These are phyloP conservation scores for Apiospora saccharicola DNA, from an alignment of 2,329 filamentous ascomycete species.

Conservation along the genomic window DNA sequence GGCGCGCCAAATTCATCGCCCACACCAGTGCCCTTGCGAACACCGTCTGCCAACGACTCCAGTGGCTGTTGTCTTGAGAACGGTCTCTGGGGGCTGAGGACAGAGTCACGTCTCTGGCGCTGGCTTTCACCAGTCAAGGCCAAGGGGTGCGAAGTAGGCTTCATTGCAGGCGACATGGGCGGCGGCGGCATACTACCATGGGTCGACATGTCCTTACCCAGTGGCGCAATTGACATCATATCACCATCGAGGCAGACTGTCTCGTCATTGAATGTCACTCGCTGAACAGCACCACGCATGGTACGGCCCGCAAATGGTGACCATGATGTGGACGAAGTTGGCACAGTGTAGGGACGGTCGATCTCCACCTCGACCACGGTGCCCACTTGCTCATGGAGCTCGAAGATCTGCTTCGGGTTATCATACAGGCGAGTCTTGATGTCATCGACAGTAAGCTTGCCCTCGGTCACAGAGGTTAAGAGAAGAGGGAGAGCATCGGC, in stretches of 20 bases:
- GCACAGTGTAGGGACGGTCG: slow-evolving; percentile 71
- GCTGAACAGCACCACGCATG: slow-evolving; percentile 74
- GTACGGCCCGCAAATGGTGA: slow-evolving; percentile 75
- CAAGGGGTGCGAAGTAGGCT: slow-evolving; percentile 53
- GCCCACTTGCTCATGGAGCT: slow-evolving; percentile 80
- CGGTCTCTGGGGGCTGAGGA: slow-evolving; percentile 45
- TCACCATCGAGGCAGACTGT: slow-evolving; percentile 79
- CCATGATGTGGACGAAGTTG: slow-evolving; percentile 59
- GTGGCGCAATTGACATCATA: slow-evolving; percentile 60
- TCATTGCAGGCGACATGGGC: slow-evolving; percentile 64
- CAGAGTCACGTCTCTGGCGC: slow-evolving; percentile 43
- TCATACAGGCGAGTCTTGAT: slow-evolving; percentile 75
- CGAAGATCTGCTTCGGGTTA: slow-evolving; percentile 82
- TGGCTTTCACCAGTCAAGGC: slow-evolving; percentile 48
- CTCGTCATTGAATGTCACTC: slow-evolving; percentile 77
- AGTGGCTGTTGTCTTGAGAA: slow-evolving; percentile 42
- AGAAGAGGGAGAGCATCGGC: slow-evolving; percentile 77
- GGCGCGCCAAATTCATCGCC: slow-evolving; percentile 56
- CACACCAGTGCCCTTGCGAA: slow-evolving; percentile 37
- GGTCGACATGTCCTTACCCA: slow-evolving; percentile 79
- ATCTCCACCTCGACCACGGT: slow-evolving; percentile 79
- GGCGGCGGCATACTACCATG: slow-evolving; percentile 58
- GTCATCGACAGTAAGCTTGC: slow-evolving; percentile 76
- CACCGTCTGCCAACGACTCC: slow-evolving; percentile 44
- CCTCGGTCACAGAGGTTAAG: slow-evolving; percentile 78